Conservation (phyloP, 1,139 yeast genomes). For the Geotrichum europaeum region DNA sequence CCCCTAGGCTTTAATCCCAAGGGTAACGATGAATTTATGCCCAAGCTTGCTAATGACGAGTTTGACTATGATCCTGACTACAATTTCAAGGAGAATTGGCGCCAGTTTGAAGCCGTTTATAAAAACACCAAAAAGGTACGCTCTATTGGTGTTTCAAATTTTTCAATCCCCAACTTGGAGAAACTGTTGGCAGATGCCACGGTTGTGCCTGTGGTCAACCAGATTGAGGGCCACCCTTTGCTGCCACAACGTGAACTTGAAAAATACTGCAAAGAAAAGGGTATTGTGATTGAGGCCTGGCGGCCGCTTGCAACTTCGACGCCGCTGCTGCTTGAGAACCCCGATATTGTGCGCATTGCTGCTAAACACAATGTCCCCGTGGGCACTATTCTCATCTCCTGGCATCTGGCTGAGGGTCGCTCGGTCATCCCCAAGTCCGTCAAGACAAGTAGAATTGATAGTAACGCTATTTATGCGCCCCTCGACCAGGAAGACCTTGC, state of each 20-base stretch:
- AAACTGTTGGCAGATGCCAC: conserved; percentile 48
- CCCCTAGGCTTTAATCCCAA: conserved; percentile 54
- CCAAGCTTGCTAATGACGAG: conserved; percentile 41
- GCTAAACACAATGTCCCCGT: conserved; percentile 49
- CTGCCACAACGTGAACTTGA: conserved; percentile 63
- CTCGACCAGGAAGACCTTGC: conserved; percentile 54
- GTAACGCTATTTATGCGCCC: conserved; percentile 49
- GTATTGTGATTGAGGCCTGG: conserved; percentile 64
- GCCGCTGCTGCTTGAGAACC: conserved; percentile 57
- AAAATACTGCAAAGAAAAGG: conserved; percentile 48
- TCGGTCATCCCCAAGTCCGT: conserved; percentile 74
- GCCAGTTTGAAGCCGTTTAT: conserved; percentile 53
- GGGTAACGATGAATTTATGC: conserved; percentile 39
- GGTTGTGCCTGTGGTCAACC: conserved; percentile 64
- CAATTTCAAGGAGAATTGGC: conserved; percentile 62
- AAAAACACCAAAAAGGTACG: conserved; percentile 52
- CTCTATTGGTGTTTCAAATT: conserved; percentile 78
- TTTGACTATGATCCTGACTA: conserved; percentile 44
- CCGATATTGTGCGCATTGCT: conserved; percentile 47
- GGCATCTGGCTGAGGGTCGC: conserved; percentile 67
- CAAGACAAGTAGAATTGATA: conserved; percentile 52
- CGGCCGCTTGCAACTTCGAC: conserved; percentile 71
- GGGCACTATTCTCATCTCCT: conserved; percentile 60
- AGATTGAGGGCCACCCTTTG: conserved; percentile 69
- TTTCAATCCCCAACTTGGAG: conserved; percentile 51